Evolutionary conservation across 1,284 basidiomycete genomes (phyloP).

Genomic region (Trichosporon asahii): DNA sequence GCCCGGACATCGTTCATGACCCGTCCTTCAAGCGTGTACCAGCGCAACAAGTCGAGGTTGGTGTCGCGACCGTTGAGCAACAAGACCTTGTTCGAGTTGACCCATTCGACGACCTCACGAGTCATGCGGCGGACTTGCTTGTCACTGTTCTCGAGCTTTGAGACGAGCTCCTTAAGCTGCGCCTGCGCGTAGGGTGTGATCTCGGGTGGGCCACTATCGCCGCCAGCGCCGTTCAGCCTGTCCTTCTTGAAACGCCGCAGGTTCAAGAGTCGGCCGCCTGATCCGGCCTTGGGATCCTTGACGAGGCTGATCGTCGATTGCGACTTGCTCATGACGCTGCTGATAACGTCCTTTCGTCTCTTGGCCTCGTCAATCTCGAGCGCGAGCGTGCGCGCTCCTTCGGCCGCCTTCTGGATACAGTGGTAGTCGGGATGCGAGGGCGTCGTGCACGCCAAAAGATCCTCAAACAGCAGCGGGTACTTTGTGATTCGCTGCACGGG

Average conservation of each 20-base stretch:
- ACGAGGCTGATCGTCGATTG: conserved; percentile 19
- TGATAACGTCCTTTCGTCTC: conserved; percentile 77
- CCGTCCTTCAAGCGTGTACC: conserved; percentile 40
- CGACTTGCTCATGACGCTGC: conserved; percentile 49
- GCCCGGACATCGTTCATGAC: conserved; percentile 34
- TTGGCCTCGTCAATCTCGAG: conserved; percentile 81
- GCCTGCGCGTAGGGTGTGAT: conserved; percentile 31
- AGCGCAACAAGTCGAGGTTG: conserved; percentile 35
- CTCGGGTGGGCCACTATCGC: conserved; percentile 15
- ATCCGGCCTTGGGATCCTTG: conserved; percentile 19
- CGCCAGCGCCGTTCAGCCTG: conserved; percentile 20
- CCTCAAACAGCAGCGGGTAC: conserved; percentile 77
- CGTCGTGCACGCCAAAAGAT: conserved; percentile 75
- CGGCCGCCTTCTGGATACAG: conserved; percentile 63
- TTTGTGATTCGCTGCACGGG: conserved; percentile 89
- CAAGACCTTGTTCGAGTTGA: conserved; percentile 37
- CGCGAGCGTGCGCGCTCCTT: conserved; percentile 71
- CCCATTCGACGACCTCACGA: conserved; percentile 45
- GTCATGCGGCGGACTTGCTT: conserved; percentile 41
- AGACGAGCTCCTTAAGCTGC: conserved; percentile 35
- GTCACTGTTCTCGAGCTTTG: conserved; percentile 39
- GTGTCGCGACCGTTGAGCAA: conserved; percentile 36
- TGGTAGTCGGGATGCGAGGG: conserved; percentile 70
- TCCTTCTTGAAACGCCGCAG: conserved; percentile 49
- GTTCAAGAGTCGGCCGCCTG: conserved; percentile 25